phyloP scores from a whole-genome alignment of 179 eudicot genomes.

The Camellia oleifera region DNA sequence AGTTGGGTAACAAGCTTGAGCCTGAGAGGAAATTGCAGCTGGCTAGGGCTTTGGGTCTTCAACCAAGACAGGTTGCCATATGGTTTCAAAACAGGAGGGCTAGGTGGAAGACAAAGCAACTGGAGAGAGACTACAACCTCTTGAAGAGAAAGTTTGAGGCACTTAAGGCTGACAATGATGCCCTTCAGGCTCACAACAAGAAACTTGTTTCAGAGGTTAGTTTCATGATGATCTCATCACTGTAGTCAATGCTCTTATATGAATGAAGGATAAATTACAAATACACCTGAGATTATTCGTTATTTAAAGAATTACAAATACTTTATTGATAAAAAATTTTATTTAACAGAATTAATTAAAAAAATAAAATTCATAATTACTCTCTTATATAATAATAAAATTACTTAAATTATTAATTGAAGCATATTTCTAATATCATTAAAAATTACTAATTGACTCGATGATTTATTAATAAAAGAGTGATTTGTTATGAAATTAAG shows the following conservation, averaged over 20 bases:
- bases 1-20: slow-evolving; percentile 66
- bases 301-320: too few species aligned
- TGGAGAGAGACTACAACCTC: slow-evolving; percentile 67
- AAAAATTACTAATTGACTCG: too few species aligned
- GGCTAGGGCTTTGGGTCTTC: slow-evolving; percentile 72
- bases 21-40: slow-evolving; percentile 72
- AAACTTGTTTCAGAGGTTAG: slow-evolving; percentile 68
- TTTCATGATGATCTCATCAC: background rate
- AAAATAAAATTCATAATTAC: too few species aligned
- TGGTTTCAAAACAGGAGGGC: slow-evolving; percentile 92
- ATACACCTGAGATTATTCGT: too few species aligned
- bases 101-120: slow-evolving; percentile 84
- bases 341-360: too few species aligned
- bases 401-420: too few species aligned
- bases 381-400: too few species aligned
- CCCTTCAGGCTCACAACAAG: slow-evolving; percentile 62
- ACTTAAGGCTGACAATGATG: slow-evolving; percentile 70
- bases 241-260: background rate
- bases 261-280: too few species aligned
- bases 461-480: too few species aligned
- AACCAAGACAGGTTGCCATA: slow-evolving; percentile 79
- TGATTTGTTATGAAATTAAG: too few species aligned
- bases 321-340: too few species aligned
- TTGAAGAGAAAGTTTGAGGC: slow-evolving; percentile 69
- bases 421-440: too few species aligned